Evolutionary conservation across 352 stramenopile genomes (phyloP).

Genomic region (Phytophthora megakarya): DNA sequence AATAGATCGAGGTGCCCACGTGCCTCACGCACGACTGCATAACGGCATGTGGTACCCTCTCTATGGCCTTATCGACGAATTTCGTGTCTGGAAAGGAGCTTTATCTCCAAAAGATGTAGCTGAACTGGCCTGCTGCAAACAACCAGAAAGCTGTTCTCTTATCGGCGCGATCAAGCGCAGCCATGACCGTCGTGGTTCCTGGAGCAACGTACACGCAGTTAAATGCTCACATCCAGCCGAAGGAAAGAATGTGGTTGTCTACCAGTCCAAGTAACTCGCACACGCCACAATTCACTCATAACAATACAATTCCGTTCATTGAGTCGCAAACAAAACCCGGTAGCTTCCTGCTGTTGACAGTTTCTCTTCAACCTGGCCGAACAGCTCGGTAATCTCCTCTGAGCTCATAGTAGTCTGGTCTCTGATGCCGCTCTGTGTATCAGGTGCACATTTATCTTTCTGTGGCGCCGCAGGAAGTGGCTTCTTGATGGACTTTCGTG

Average conservation of each 20-base stretch:
- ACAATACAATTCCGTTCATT: conserved; percentile 18
- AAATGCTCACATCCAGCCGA: conserved; percentile 20
- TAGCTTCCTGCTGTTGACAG: conserved; percentile 40
- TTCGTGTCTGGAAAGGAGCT: conserved; percentile 20
- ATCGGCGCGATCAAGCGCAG: conserved; percentile 13
- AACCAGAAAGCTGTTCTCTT: neutral
- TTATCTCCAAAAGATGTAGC: conserved; percentile 8
- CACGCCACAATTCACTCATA: neutral
- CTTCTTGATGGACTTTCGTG: neutral
- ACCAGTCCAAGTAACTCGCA: no score
- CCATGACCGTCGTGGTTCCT: conserved; percentile 13
- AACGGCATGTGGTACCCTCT: conserved; percentile 45
- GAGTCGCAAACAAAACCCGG: conserved; percentile 36
- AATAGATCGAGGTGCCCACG: conserved; percentile 13
- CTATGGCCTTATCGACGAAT: conserved; percentile 41
- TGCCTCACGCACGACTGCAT: conserved; percentile 10
- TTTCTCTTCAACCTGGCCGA: conserved; percentile 32
- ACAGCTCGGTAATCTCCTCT: conserved; percentile 28
- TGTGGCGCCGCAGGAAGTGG: neutral
- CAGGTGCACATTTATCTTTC: neutral
- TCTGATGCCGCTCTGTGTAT: conserved; percentile 5
- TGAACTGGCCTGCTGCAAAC: conserved; percentile 4
- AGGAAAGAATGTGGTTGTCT: conserved; percentile 17
- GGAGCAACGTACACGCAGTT: conserved; percentile 14
- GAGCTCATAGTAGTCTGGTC: conserved; percentile 34